Evolutionary conservation across 768 basidiomycete genomes (phyloP), one percentile per base, ranked within the genome.

Genomic region (Lentinula raphanica): DNA sequence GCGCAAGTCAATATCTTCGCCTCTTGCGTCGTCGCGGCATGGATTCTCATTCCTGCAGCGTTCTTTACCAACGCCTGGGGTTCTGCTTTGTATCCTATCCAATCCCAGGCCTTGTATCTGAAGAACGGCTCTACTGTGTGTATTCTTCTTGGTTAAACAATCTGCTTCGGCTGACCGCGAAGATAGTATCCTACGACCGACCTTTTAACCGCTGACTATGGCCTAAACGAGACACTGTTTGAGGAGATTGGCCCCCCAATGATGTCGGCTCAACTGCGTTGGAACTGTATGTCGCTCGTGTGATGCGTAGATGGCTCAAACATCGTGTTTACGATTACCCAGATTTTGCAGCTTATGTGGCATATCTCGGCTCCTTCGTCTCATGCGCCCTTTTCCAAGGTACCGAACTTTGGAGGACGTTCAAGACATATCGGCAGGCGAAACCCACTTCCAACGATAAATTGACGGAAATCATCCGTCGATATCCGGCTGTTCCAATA

Each of bases 221-320:
- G 59, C 12, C 19, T 67, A 5, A 67, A 67, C 44, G 55, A 63
- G 45, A 60, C 45, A 7, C 36, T 66, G 3, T 67, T 59, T 25
- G 56, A 28, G 1, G 25, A 55, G 29, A 44, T 66, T 19, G 66
- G 66, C 0, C 54, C 66, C 3, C 66, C 66, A 27, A 63, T 60
- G 65, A 67, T 67, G 66, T 60, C 60, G 2, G 65, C 65, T 6
- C 66, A 67, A 50, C 57, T 67, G 25, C 63, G 66, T 12, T 67
- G 66, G 66, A 55, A 31, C 23, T 62, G 61, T 62, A 44, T 17
- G 29, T 62, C 49, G 21, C 49, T 44, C 5, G 19, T 17, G 15
- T 8, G 3, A 19, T 31, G n/a, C n/a, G n/a, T n/a, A n/a, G n/a
- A n/a, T 12, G 17, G 19, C 17, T 39, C 8, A 0, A 17, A 21